These are phyloP conservation scores for Suillus paluster DNA, from an alignment of 768 basidiomycete species.

Conservation along the genomic window DNA sequence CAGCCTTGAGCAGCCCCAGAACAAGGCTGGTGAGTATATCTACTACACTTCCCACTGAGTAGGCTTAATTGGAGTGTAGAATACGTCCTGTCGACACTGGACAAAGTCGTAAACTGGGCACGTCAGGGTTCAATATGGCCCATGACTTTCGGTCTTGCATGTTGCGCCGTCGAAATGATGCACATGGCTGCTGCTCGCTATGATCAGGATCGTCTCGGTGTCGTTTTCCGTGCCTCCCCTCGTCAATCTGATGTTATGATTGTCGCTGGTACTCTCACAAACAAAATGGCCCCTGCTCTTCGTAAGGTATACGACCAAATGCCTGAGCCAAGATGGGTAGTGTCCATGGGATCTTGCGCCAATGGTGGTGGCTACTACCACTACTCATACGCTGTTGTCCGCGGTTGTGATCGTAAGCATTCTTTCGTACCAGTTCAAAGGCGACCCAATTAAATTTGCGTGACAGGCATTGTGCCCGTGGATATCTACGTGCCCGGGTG, in stretches of 20 bases:
- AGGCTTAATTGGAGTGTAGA: conserved; percentile 50
- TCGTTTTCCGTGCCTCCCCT: conserved; percentile 99
- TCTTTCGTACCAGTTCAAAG: conserved; percentile 13
- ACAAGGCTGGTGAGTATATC: conserved; percentile 74
- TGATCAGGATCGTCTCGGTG: conserved; percentile 96
- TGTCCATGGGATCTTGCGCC: conserved; percentile 99
- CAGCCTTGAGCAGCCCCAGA: conserved; percentile 86
- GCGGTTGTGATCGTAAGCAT: conserved; percentile 91
- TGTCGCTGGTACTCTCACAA: conserved; percentile 97
- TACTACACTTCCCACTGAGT: conserved; percentile 1
- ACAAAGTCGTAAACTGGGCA: conserved; percentile 98
- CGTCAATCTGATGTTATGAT: conserved; percentile 99
- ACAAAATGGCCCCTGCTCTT: conserved; percentile 99
- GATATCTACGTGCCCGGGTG: conserved; percentile 99
- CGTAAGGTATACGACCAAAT: conserved; percentile 98
- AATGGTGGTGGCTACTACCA: conserved; percentile 98
- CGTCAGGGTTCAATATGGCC: conserved; percentile 99
- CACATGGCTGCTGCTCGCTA: conserved; percentile 99
- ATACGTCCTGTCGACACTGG: conserved; percentile 94
- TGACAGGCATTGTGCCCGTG: conserved; percentile 90
- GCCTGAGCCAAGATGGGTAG: conserved; percentile 99
- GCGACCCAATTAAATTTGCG: background rate
- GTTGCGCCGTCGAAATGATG: conserved; percentile 99
- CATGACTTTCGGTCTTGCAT: conserved; percentile 98
- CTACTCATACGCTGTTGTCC: conserved; percentile 98